These are phyloP conservation scores for Yarrowia deformans DNA, from an alignment of 805 yeast species.

Conservation along the genomic window DNA sequence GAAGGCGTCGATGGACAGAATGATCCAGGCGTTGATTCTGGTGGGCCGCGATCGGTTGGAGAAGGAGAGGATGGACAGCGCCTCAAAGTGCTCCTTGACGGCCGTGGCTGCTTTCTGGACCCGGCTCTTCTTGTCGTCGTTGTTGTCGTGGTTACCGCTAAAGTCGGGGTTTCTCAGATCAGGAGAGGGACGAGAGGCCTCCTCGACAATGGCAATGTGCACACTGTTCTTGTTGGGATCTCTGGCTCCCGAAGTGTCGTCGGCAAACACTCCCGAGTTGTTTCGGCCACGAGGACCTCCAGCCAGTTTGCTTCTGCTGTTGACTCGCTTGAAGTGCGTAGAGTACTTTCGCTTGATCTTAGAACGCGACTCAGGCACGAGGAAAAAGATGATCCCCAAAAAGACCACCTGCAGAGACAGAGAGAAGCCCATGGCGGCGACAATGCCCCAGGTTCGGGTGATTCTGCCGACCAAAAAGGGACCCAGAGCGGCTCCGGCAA, in stretches of 20 bases:
- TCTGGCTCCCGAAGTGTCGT: not conserved
- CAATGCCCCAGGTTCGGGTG: slow-evolving; percentile 2
- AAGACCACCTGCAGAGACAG: slow-evolving; percentile 17
- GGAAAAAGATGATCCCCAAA: slow-evolving; percentile 8
- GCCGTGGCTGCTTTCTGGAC: not conserved
- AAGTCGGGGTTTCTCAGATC: not conserved
- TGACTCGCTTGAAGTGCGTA: slow-evolving; percentile 5
- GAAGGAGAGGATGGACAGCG: slow-evolving; percentile 18
- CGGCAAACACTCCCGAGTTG: slow-evolving; percentile 26
- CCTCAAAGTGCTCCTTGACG: slow-evolving; percentile 4
- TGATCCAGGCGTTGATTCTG: slow-evolving; percentile 40
- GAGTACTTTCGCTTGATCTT: slow-evolving; percentile 34
- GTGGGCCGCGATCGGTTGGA: not conserved
- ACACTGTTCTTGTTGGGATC: slow-evolving; percentile 6
- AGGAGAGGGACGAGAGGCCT: not conserved
- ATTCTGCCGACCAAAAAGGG: slow-evolving; percentile 25
- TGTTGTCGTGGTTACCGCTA: not conserved
- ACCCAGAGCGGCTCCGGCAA: slow-evolving; percentile 35
- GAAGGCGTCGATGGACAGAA: slow-evolving; percentile 42
- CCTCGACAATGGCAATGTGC: slow-evolving; percentile 6
- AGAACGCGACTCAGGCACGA: slow-evolving; percentile 23
- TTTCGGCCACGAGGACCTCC: not conserved
- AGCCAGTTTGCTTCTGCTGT: not conserved
- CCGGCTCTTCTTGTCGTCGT: not conserved
- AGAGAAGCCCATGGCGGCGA: slow-evolving; percentile 20